Evolutionary conservation across 441 rosid species (phyloP).

Genomic region (Theobroma grandiflorum): DNA sequence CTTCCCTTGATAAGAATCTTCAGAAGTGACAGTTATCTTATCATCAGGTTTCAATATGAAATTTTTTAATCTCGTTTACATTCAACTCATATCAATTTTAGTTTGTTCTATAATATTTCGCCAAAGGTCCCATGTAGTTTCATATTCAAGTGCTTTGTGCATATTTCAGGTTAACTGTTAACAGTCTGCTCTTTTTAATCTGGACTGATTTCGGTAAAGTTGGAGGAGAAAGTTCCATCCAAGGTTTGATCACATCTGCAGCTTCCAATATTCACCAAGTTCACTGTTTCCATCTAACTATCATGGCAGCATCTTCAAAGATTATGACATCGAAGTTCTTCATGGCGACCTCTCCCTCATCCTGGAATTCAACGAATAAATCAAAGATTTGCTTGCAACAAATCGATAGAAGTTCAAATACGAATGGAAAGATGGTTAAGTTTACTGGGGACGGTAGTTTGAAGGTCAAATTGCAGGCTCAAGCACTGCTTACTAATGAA

Average conservation of each 20-base stretch:
- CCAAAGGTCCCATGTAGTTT: too few relatives aligned
- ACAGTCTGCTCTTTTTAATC: too few relatives aligned
- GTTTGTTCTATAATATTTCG: too few relatives aligned
- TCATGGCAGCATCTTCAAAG: not conserved
- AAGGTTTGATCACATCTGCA: slow-evolving; percentile 9
- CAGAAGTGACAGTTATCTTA: too few relatives aligned
- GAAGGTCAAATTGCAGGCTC: not conserved
- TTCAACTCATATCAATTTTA: too few relatives aligned
- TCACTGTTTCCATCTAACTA: not conserved
- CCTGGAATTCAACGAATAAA: not conserved
- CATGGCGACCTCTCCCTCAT: not conserved
- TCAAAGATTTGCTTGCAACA: not conserved
- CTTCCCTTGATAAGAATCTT: too few relatives aligned
- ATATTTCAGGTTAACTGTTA: too few relatives aligned
- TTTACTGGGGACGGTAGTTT: not conserved
- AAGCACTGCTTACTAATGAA: not conserved
- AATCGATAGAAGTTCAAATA: not conserved
- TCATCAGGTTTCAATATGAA: too few relatives aligned
- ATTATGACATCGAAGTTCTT: not conserved
- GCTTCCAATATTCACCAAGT: not conserved
- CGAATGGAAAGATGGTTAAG: not conserved
- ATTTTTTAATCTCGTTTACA: too few relatives aligned
- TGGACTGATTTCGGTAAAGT: not conserved
- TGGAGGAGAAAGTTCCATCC: not conserved
- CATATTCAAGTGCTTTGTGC: too few relatives aligned